A percentile compares a stretch with the other conserved stretches of the same genome.
Conservation (phyloP, 768 basidiomycete genomes). For the Suillus placidus region DNA sequence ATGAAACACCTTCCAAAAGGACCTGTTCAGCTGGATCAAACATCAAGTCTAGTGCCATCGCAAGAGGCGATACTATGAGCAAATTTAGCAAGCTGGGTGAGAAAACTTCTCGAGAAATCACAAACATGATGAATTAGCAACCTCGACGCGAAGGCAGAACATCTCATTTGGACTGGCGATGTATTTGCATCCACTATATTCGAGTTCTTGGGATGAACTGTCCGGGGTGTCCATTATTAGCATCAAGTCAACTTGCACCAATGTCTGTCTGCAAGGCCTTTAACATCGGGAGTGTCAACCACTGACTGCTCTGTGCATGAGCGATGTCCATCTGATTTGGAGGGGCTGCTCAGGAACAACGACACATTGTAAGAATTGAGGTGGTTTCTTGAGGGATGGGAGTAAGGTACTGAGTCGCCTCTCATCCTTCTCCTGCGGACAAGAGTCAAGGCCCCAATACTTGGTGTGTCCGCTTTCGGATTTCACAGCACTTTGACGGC, state of each 20-base stretch:
- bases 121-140: slow-evolving; percentile 74
- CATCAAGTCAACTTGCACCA: slow-evolving; percentile 58
- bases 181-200: slow-evolving; percentile 42
- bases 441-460: slow-evolving; percentile 70
- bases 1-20: slow-evolving; percentile 67
- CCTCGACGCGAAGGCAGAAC: slow-evolving; percentile 54
- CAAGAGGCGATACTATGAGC: slow-evolving; percentile 49
- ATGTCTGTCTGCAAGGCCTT: slow-evolving; percentile 72
- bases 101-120: slow-evolving; percentile 15
- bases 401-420: slow-evolving; percentile 42
- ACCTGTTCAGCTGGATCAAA: slow-evolving; percentile 65
- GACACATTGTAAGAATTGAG: slow-evolving; percentile 73
- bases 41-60: slow-evolving; percentile 55
- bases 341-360: slow-evolving; percentile 90
- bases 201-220: slow-evolving; percentile 16
- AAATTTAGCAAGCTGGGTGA: slow-evolving; percentile 7
- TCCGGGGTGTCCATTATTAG: slow-evolving; percentile 40
- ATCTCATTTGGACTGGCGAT: slow-evolving; percentile 62
- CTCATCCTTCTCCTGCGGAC: slow-evolving; percentile 56
- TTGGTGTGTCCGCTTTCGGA: slow-evolving; percentile 76
- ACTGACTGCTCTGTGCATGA: slow-evolving; percentile 88
- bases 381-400: slow-evolving; percentile 27
- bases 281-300: slow-evolving; percentile 79
- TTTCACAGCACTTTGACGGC: slow-evolving; percentile 58
- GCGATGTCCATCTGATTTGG: slow-evolving; percentile 82